phyloP scores from a whole-genome alignment of 1,139 yeast genomes.

The Lodderomyces beijingensis region DNA sequence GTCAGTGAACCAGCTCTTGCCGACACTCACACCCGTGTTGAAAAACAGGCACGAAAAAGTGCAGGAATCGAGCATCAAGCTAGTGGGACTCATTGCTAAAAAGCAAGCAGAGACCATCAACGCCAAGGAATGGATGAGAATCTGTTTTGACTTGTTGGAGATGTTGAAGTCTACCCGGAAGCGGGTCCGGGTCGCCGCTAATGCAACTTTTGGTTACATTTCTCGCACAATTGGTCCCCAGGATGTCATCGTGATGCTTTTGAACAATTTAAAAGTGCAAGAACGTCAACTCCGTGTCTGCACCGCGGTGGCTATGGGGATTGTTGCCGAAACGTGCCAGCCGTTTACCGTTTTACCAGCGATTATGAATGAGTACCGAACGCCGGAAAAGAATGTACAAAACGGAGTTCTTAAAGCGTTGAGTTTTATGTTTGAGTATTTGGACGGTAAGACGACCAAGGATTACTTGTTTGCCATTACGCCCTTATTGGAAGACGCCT shows the following conservation, averaged over 20 bases:
- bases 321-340: constrained; percentile 89
- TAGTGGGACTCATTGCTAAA: constrained; percentile 81
- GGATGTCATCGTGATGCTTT: constrained; percentile 80
- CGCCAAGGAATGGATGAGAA: constrained; percentile 97
- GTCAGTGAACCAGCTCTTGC: constrained; percentile 76
- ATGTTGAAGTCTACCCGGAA: constrained; percentile 83
- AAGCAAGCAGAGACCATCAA: constrained; percentile 82
- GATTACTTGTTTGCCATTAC: constrained; percentile 81
- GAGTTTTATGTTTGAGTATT: constrained; percentile 91
- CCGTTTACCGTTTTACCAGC: constrained; percentile 97
- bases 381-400: constrained; percentile 90
- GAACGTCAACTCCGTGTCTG: constrained; percentile 96
- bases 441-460: constrained; percentile 67
- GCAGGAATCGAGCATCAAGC: constrained; percentile 75
- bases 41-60: constrained; percentile 89
- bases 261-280: constrained; percentile 84
- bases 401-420: constrained; percentile 92
- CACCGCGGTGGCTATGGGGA: constrained; percentile 97
- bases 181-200: constrained; percentile 79
- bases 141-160: constrained; percentile 86
- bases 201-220: constrained; percentile 85
- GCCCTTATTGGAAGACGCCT: constrained; percentile 83
- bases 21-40: constrained; percentile 87
- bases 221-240: constrained; percentile 96
- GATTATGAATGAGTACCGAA: constrained; percentile 89